Evolutionary conservation across 768 basidiomycete species (phyloP).

Genomic region (Suillus clintonianus): DNA sequence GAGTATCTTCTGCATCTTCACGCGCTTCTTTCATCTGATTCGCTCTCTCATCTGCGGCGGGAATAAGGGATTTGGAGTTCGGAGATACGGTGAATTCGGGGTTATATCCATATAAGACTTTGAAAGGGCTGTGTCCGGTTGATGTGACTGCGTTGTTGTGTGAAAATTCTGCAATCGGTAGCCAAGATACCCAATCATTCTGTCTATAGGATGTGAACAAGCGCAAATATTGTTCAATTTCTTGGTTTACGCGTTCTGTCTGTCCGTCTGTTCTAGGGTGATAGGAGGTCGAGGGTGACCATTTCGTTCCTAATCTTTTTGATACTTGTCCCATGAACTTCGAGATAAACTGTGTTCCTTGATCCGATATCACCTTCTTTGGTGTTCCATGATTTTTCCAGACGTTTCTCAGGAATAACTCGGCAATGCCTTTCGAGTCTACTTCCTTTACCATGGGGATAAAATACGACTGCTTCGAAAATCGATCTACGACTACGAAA

Average conservation of each 20-base stretch:
- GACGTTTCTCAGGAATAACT: neutral
- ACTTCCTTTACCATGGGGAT: neutral
- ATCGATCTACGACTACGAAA: neutral
- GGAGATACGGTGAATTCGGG: neutral
- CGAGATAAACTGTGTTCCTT: constrained; percentile 1
- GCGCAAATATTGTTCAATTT: constrained; percentile 40
- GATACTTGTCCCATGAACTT: neutral
- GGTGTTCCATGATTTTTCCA: constrained; percentile 8
- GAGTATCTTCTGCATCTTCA: neutral
- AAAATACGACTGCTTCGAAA: neutral
- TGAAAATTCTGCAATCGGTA: constrained; percentile 34
- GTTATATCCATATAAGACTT: neutral
- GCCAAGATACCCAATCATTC: constrained; percentile 35
- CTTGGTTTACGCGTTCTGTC: constrained; percentile 39
- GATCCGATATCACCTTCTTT: neutral
- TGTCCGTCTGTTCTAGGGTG: constrained; percentile 45
- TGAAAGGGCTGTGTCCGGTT: constrained; percentile 35
- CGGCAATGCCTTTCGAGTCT: neutral
- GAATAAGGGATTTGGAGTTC: neutral
- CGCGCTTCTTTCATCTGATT: constrained; percentile 15
- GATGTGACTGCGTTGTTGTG: constrained; percentile 33
- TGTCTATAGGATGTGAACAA: constrained; percentile 33
- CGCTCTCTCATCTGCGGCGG: constrained; percentile 12
- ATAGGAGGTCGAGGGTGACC: constrained; percentile 32
- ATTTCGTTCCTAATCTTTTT: neutral